Evolutionary conservation across 2,329 filamentous ascomycete species (phyloP).

Genomic region (Fusarium sp.): DNA sequence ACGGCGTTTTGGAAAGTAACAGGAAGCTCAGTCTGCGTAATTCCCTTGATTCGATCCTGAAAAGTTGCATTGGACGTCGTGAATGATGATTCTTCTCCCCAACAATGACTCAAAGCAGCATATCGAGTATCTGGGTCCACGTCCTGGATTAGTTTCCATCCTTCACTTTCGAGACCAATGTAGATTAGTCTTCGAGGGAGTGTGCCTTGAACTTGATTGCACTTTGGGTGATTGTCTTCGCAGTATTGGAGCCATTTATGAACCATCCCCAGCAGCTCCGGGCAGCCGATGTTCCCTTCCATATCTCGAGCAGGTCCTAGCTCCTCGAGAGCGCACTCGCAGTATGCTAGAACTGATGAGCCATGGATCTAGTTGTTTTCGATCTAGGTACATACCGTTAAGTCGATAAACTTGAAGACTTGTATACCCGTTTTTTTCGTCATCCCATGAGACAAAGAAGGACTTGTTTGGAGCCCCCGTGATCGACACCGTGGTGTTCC

Average conservation of each 20-base stretch:
- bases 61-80: not conserved
- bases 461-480: not conserved
- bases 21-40: not conserved
- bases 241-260: not conserved
- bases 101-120: not conserved
- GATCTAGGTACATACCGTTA: not conserved
- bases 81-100: not conserved
- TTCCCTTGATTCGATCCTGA: not conserved
- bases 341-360: not conserved
- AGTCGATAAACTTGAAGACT: not conserved
- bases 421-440: not conserved
- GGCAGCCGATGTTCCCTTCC: fast-evolving
- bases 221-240: not conserved
- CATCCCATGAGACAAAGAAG: not conserved
- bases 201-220: not conserved
- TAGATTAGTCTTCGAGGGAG: not conserved
- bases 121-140: not conserved
- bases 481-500: not conserved
- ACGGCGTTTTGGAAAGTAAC: not conserved
- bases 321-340: not conserved
- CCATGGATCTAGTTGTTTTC: not conserved
- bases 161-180: not conserved
- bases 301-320: not conserved
- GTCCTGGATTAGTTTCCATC: not conserved
- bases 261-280: not conserved